These are phyloP conservation scores for Pseudogymnoascus sp. DNA, from an alignment of 2,329 filamentous ascomycete species.

Conservation along the genomic window DNA sequence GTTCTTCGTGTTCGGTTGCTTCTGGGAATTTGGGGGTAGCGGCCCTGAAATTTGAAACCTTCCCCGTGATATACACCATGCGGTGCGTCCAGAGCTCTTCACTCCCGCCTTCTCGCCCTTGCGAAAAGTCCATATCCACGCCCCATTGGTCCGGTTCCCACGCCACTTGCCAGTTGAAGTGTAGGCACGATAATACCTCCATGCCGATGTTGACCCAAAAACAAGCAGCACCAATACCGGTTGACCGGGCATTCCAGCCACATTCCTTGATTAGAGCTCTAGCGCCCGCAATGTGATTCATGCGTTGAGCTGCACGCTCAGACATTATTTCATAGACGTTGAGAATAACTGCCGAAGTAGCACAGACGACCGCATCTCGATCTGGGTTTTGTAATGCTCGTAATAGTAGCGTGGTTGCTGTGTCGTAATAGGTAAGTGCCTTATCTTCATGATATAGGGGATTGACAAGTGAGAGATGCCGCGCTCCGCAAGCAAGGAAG, in stretches of 20 bases:
- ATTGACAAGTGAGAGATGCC: conserved; percentile 67
- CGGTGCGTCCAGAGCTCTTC: conserved; percentile 85
- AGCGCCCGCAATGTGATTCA: conserved; percentile 82
- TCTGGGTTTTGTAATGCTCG: conserved; percentile 75
- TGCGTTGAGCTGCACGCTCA: conserved; percentile 67
- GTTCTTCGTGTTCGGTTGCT: conserved; percentile 52
- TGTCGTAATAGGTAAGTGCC: conserved; percentile 76
- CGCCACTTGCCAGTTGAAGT: conserved; percentile 77
- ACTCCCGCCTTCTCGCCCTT: conserved; percentile 41
- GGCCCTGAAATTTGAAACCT: conserved; percentile 77
- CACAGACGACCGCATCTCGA: conserved; percentile 74
- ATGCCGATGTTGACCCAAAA: conserved; percentile 92
- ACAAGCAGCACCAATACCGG: conserved; percentile 75
- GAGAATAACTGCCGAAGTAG: conserved; percentile 77
- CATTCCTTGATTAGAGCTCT: conserved; percentile 83
- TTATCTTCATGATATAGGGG: conserved; percentile 63
- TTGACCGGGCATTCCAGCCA: conserved; percentile 72
- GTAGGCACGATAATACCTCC: conserved; percentile 81
- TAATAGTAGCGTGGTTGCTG: conserved; percentile 70
- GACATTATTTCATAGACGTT: conserved; percentile 94
- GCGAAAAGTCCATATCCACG: conserved; percentile 65
- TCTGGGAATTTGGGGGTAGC: conserved; percentile 55
- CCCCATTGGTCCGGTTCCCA: conserved; percentile 92
- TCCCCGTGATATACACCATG: conserved; percentile 82
- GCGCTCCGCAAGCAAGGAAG: conserved; percentile 78